Conservation (phyloP, 1,284 basidiomycete species). For the Cryptococcus deneoformans region DNA sequence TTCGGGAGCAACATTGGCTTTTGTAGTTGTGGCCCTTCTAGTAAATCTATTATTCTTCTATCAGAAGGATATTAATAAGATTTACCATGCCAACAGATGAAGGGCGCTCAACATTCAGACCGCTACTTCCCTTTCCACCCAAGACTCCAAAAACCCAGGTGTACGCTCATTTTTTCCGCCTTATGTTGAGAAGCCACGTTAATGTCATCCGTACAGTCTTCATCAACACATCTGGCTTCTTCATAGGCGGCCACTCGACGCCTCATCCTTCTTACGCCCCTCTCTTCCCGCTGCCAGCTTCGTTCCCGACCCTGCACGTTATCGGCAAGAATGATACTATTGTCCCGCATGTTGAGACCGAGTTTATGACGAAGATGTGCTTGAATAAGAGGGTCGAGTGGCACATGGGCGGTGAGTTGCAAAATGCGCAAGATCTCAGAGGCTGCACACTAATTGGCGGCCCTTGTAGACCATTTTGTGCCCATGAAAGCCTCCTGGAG, state of each 20-base stretch:
- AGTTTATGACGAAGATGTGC: slow-evolving; percentile 61
- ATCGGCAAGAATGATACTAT: slow-evolving; percentile 77
- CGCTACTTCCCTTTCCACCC: neutral
- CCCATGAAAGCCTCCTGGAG: slow-evolving; percentile 48
- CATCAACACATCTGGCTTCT: neutral
- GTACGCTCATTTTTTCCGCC: neutral
- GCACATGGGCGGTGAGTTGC: slow-evolving; percentile 43
- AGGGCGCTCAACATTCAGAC: neutral
- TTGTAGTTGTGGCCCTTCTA: neutral
- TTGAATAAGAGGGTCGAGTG: slow-evolving; percentile 44
- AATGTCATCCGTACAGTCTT: neutral
- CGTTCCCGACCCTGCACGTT: slow-evolving; percentile 74
- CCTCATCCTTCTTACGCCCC: neutral
- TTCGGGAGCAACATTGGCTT: neutral
- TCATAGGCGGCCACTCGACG: neutral
- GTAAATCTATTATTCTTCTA: neutral
- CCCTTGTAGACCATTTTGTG: slow-evolving; percentile 33
- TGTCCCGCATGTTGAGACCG: slow-evolving; percentile 68
- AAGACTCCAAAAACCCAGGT: neutral
- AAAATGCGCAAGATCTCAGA: neutral
- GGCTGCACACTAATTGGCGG: neutral
- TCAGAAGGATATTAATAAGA: neutral
- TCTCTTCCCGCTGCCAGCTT: slow-evolving; percentile 42
- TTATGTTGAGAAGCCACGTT: neutral
- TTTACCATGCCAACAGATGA: neutral